Percentiles rank a stretch among this genome's conserved stretches.
These are phyloP conservation scores for Trametes villosa DNA, from an alignment of 768 basidiomycete genomes.

Conservation along the genomic window DNA sequence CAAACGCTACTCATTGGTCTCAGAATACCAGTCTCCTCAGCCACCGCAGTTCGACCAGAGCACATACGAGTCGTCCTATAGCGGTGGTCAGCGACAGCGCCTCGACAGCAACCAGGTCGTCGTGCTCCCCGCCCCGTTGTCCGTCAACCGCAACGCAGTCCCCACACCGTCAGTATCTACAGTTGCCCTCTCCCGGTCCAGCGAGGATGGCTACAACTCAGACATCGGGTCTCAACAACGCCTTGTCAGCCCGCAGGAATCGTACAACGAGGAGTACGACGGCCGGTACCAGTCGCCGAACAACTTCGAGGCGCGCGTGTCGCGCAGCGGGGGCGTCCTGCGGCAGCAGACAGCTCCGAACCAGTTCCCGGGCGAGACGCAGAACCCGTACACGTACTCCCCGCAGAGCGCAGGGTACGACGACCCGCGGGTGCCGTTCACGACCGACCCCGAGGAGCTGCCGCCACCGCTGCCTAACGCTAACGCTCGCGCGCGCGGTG, in stretches of 20 bases:
- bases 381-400: conserved; percentile 61
- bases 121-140: conserved; percentile 76
- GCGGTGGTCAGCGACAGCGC: conserved; percentile 51
- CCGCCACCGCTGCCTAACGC: conserved; percentile 20
- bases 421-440: conserved; percentile 35
- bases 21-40: conserved; percentile 67
- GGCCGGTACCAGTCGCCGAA: conserved; percentile 19
- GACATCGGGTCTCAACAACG: conserved; percentile 50
- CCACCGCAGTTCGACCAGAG: conserved; percentile 59
- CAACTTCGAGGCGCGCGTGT: conserved; percentile 46
- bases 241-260: conserved; percentile 41
- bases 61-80: conserved; percentile 60
- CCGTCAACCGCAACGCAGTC: conserved; percentile 54
- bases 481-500: conserved; percentile 51
- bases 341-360: conserved; percentile 43
- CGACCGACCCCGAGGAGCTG: conserved; percentile 43
- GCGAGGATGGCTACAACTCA: conserved; percentile 44
- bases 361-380: conserved; percentile 51
- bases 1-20: conserved; percentile 77
- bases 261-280: conserved; percentile 25
- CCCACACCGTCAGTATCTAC: conserved; percentile 46
- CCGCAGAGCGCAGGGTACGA: conserved; percentile 41
- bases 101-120: conserved; percentile 73
- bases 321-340: conserved; percentile 44
- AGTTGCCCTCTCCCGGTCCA: conserved; percentile 47